These are phyloP conservation scores for Vitis hybrid DNA, from an alignment of 177 flowering plant genomes.

Conservation along the genomic window DNA sequence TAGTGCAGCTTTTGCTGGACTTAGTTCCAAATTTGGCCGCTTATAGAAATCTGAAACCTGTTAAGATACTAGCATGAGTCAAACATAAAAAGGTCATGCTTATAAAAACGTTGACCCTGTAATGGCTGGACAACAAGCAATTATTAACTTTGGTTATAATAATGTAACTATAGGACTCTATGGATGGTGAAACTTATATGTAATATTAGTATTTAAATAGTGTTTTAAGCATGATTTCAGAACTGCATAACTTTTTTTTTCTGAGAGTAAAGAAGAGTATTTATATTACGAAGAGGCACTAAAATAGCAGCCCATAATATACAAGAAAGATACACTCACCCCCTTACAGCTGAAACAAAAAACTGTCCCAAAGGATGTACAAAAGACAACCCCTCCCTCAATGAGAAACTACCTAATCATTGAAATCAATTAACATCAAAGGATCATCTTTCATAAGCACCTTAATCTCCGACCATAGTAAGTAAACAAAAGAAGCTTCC, in stretches of 20 bases:
- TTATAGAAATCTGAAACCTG: slow-evolving; percentile 91
- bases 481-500: no score
- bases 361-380: no score
- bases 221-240: not conserved
- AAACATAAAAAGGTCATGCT: not conserved
- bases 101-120: not conserved
- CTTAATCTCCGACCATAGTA: no score
- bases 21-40: slow-evolving; percentile 63
- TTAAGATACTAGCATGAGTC: slow-evolving; percentile 2
- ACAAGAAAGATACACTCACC: no score
- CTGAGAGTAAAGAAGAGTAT: no score
- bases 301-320: no score
- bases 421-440: no score
- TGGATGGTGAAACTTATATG: not conserved
- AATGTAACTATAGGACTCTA: not conserved
- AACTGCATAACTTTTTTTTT: not conserved
- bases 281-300: no score
- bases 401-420: no score
- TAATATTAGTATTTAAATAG: not conserved
- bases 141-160: not conserved
- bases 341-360: no score
- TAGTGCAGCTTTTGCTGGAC: slow-evolving; percentile 75
- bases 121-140: not conserved
- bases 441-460: no score
- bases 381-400: no score